A percentile compares a stretch with the other conserved stretches of the same genome.
phyloP scores from a whole-genome alignment of 2,329 filamentous ascomycete species.

The Thelonectria discophora region DNA sequence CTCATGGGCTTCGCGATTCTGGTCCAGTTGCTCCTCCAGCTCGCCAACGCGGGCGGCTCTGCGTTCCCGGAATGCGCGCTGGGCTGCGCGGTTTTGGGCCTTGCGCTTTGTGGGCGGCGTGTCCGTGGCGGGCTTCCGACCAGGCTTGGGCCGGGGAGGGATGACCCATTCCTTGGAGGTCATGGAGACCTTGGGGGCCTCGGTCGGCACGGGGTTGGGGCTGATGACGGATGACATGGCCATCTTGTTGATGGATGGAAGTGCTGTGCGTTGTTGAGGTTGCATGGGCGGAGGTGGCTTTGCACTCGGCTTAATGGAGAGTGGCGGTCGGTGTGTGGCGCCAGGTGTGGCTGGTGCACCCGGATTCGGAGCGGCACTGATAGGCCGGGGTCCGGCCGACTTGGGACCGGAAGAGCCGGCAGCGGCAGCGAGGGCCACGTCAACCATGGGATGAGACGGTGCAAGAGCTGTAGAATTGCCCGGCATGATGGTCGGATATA shows the following conservation, averaged over 20 bases:
- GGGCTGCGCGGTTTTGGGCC: conserved; percentile 91
- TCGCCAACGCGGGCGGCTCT: conserved; percentile 85
- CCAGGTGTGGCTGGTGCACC: conserved; percentile 36
- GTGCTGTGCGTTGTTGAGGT: conserved; percentile 46
- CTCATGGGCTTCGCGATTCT: conserved; percentile 65
- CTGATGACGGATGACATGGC: conserved; percentile 59
- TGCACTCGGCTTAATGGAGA: conserved; percentile 43
- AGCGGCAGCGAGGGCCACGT: conserved; percentile 35
- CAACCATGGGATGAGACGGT: conserved; percentile 30
- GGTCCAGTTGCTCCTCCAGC: conserved; percentile 72
- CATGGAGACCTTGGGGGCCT: conserved; percentile 64
- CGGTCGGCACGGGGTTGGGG: conserved; percentile 49
- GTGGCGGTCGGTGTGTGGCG: conserved; percentile 42
- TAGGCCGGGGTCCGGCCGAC: conserved; percentile 32
- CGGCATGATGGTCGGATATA: conserved; percentile 36
- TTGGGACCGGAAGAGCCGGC: conserved; percentile 25
- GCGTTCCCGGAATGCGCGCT: conserved; percentile 88
- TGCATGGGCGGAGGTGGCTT: conserved; percentile 43
- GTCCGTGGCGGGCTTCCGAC: conserved; percentile 92
- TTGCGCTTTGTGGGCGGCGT: conserved; percentile 93
- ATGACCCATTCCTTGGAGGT: conserved; percentile 89
- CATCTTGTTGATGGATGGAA: conserved; percentile 54
- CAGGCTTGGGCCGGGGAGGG: conserved; percentile 85
- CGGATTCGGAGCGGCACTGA: conserved; percentile 37
- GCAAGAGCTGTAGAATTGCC: conserved; percentile 31